phyloP scores from a whole-genome alignment of 2,329 filamentous ascomycete species.

The Penicillium palitans region DNA sequence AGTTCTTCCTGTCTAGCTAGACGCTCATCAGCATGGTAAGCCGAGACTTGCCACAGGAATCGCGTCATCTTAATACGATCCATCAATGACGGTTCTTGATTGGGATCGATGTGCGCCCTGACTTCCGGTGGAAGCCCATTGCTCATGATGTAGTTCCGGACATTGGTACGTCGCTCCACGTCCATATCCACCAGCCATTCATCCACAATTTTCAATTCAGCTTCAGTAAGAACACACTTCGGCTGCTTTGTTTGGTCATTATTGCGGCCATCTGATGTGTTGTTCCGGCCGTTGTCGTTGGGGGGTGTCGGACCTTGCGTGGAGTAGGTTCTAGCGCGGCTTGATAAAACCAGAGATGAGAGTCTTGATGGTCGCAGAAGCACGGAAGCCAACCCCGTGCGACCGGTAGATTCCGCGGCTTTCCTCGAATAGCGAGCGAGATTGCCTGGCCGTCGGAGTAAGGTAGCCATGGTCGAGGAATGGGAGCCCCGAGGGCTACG shows the following conservation, averaged over 20 bases:
- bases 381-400: conserved; percentile 48
- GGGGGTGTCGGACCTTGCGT: conserved; percentile 49
- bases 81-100: conserved; percentile 52
- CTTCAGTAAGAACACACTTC: conserved; percentile 50
- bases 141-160: conserved; percentile 63
- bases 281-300: conserved; percentile 41
- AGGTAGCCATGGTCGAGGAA: conserved; percentile 62
- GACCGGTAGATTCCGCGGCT: conserved; percentile 54
- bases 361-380: conserved; percentile 41
- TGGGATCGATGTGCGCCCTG: conserved; percentile 58
- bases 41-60: conserved; percentile 58
- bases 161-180: conserved; percentile 57
- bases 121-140: conserved; percentile 71
- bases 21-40: conserved; percentile 18
- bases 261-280: conserved; percentile 40
- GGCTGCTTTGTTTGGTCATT: conserved; percentile 38
- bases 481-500: conserved; percentile 34
- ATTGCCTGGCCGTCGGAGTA: conserved; percentile 66
- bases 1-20: conserved; percentile 30
- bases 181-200: conserved; percentile 58
- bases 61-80: conserved; percentile 62
- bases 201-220: conserved; percentile 61
- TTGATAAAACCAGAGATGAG: conserved; percentile 38
- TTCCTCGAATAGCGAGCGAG: conserved; percentile 63
- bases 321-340: conserved; percentile 43